Base-by-base conservation (phyloP, 257 asterid genomes). In the Knoxia roxburghii region DNA sequence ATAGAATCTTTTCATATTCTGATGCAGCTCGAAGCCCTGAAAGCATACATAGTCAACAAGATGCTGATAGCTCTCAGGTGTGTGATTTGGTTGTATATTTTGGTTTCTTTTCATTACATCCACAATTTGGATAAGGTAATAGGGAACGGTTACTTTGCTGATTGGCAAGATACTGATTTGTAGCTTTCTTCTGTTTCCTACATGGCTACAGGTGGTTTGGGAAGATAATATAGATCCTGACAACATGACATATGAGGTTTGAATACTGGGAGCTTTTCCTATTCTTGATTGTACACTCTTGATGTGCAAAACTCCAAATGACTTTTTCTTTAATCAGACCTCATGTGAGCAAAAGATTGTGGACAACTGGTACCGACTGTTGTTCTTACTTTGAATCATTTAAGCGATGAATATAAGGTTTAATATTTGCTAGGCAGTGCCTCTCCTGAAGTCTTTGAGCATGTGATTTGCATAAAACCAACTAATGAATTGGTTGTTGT, bases 241-340 rank as follows among this genome's bases (percentile, higher is more conserved):
- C 76, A 84, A 76, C 79, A 88, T 90, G 96, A 90, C 95, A 7
- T 90, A 90, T 61, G 97, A 90, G 97, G 95, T 90, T 43, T 50
- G 68, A 68, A 41, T 46, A 32, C 43, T 46, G 48, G 27, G 20
- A 21, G 27, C 40, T 48, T 65, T 30, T 65, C 29, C 7, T 12
- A 2, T 4, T 41, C 39, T 43, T 41, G 23, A 24, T 13, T n/a
- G 29, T 65, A 20, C 18, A 49, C 23, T 39, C 50, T 60, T 20
- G 32, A 17, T 18, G 33, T 39, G 33, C 15, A 17, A 61, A 3
- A 26, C 18, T 48, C 53, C 53, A 48, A 20, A 33, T 20, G 18
- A 59, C 46, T 24, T 59, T 35, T n/a, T 9, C 23, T 35, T 23
- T 20, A 15, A 32, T 18, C 8, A 57, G 24, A 17, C 17, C 5